Evolutionary conservation across 306 rosid species (phyloP).

Genomic region (Phaseolus lunatus): DNA sequence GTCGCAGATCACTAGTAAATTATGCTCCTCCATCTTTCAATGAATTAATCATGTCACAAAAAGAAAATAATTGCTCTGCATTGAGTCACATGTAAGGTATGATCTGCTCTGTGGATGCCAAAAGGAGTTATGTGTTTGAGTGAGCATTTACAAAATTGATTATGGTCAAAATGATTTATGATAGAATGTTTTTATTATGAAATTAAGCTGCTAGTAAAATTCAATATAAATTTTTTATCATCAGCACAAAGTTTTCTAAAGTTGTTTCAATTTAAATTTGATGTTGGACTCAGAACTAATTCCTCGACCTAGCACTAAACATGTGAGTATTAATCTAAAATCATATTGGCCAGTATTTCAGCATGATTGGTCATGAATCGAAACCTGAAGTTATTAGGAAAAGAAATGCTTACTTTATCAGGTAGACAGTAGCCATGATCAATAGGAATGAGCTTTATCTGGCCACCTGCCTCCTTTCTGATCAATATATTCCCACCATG

Average conservation of each 20-base stretch:
- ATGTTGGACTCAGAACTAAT: not conserved
- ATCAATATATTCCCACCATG: constrained; percentile 86
- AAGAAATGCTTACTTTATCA: constrained; percentile 59
- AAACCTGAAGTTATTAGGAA: not conserved
- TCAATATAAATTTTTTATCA: not conserved
- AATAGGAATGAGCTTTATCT: constrained; percentile 71
- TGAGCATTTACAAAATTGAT: not conserved
- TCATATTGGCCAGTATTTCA: not conserved
- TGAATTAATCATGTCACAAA: not conserved
- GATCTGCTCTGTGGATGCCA: not conserved
- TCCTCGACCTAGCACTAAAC: not conserved
- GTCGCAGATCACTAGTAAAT: not conserved
- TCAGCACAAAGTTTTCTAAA: not conserved
- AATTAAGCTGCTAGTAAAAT: not conserved
- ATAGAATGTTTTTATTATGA: not conserved
- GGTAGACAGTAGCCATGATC: constrained; percentile 93
- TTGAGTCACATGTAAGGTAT: not conserved
- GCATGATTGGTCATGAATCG: not conserved
- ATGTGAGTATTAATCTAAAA: not conserved
- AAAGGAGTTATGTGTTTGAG: not conserved
- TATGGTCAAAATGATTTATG: not conserved
- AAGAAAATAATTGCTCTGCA: not conserved
- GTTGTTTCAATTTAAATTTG: not conserved
- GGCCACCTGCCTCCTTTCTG: constrained; percentile 51
- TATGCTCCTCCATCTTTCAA: constrained; percentile 1